These are phyloP conservation scores for Boletus barrowsii DNA, from an alignment of 768 basidiomycete species.

Conservation along the genomic window DNA sequence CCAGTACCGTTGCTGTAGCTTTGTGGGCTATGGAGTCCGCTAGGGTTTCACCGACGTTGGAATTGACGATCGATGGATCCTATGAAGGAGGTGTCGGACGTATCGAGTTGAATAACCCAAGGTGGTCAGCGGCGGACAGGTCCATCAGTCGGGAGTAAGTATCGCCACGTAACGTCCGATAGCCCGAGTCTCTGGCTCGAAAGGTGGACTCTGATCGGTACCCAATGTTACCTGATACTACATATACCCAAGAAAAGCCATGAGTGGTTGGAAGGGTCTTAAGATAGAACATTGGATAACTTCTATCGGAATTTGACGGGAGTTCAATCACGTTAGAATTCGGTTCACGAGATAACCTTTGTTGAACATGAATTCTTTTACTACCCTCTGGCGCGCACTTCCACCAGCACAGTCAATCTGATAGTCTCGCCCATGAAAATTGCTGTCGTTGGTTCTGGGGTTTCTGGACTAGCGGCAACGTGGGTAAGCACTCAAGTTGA, in stretches of 20 bases:
- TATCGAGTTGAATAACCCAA: conserved; percentile 56
- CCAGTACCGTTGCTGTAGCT: conserved; percentile 58
- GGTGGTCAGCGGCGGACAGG: conserved; percentile 42
- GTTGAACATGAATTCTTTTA: too few relatives aligned
- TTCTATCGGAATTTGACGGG: neutral
- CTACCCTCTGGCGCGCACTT: neutral
- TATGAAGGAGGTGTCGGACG: conserved; percentile 67
- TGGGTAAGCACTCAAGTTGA: conserved; percentile 47
- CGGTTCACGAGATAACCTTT: neutral
- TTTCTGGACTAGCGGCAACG: conserved; percentile 74
- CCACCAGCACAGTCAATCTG: neutral
- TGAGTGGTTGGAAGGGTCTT: too few relatives aligned
- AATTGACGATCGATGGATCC: conserved; percentile 52
- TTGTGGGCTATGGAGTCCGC: conserved; percentile 63
- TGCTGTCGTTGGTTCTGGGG: conserved; percentile 74
- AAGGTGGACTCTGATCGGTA: too few relatives aligned
- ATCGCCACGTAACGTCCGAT: too few relatives aligned
- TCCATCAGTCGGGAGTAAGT: too few relatives aligned
- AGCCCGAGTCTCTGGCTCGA: too few relatives aligned
- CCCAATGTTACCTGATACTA: too few relatives aligned
- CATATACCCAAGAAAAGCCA: too few relatives aligned
- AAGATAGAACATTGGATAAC: too few relatives aligned
- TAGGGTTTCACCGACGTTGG: conserved; percentile 48
- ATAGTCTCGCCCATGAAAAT: conserved; percentile 35
- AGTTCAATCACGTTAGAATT: neutral